A percentile compares a stretch with the other conserved stretches of the same genome.
phyloP scores from a whole-genome alignment of 2,329 filamentous ascomycete genomes.

The Aspergillus bombycis region DNA sequence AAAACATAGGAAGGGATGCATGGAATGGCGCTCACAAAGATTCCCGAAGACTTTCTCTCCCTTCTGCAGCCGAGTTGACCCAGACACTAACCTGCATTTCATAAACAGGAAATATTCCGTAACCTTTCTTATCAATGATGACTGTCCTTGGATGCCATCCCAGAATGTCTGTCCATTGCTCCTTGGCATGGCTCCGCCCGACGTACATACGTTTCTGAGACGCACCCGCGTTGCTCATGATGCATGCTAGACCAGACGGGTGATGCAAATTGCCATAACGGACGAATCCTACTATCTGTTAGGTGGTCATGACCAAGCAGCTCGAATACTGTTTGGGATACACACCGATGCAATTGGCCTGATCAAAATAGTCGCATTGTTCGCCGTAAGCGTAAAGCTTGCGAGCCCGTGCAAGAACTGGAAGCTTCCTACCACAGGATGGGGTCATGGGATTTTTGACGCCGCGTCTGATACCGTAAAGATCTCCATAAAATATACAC shows the following conservation, averaged over 20 bases:
- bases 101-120: constrained; percentile 59
- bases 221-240: constrained; percentile 58
- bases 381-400: constrained; percentile 69
- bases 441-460: constrained; percentile 55
- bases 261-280: constrained; percentile 55
- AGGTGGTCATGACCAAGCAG: background rate
- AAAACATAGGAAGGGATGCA: background rate
- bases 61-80: constrained; percentile 60
- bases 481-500: constrained; percentile 71
- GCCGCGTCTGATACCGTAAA: constrained; percentile 64
- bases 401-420: constrained; percentile 63
- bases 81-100: constrained; percentile 63
- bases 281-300: constrained; percentile 49
- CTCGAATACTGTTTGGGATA: background rate
- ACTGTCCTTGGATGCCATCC: constrained; percentile 59
- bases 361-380: constrained; percentile 67
- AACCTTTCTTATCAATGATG: constrained; percentile 62
- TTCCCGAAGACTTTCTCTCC: constrained; percentile 49
- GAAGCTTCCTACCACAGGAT: constrained; percentile 58
- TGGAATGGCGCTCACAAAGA: constrained; percentile 41
- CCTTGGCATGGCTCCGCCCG: constrained; percentile 59
- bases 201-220: constrained; percentile 64
- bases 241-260: constrained; percentile 57
- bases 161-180: constrained; percentile 67
- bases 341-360: constrained; percentile 60